Conservation (phyloP, 352 stramenopile species). For the Peronospora belbahrii region DNA sequence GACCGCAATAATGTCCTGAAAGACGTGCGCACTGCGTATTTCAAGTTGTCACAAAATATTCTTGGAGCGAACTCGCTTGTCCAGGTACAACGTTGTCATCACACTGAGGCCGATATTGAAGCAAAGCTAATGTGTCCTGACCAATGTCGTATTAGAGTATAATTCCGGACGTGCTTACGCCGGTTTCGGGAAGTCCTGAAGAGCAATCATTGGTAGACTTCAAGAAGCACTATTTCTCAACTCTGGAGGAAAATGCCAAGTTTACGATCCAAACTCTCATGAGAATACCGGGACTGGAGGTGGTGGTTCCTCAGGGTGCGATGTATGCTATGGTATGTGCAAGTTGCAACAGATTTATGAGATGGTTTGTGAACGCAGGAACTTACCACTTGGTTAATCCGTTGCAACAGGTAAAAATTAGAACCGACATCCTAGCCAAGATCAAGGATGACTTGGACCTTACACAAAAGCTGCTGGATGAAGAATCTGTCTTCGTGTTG, state of each 20-base stretch:
- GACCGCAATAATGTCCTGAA: conserved; percentile 75
- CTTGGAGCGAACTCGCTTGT: conserved; percentile 88
- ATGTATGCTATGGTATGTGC: conserved; percentile 92
- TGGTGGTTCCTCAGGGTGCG: conserved; percentile 87
- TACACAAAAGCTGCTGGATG: conserved; percentile 88
- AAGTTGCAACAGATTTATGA: background rate
- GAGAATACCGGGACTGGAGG: conserved; percentile 77
- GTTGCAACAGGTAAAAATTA: conserved; percentile 39
- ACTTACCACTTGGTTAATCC: background rate
- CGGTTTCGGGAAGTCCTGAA: conserved; percentile 49
- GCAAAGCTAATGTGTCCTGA: conserved; percentile 3
- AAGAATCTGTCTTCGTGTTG: conserved; percentile 94
- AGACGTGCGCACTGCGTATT: conserved; percentile 84
- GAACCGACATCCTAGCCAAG: conserved; percentile 56
- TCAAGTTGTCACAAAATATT: conserved; percentile 90
- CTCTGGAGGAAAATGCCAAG: conserved; percentile 81
- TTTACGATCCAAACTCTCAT: conserved; percentile 71
- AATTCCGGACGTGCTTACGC: conserved; percentile 79
- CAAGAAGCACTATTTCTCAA: conserved; percentile 78
- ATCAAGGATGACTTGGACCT: conserved; percentile 91
- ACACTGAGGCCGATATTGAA: background rate
- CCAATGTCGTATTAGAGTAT: conserved; percentile 35
- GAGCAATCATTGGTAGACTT: conserved; percentile 57
- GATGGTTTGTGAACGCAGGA: background rate
- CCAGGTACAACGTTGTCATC: conserved; percentile 33